phyloP scores from a whole-genome alignment of 2,329 filamentous ascomycete species.

The Xylaria sp. region DNA sequence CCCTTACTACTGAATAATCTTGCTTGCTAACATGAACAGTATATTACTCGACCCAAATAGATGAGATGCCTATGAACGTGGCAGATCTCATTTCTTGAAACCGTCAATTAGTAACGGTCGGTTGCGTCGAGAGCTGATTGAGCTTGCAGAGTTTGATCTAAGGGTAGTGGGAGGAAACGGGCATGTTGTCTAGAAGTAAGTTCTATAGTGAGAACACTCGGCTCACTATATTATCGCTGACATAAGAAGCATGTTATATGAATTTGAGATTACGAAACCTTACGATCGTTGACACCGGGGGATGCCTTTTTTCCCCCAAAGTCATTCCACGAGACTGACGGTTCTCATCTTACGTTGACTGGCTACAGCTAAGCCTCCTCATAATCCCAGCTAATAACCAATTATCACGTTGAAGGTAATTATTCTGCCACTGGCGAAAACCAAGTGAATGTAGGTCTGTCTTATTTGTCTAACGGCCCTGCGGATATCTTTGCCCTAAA shows the following conservation, averaged over 20 bases:
- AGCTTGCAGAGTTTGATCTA: constrained; percentile 7
- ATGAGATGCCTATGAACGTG: constrained; percentile 99
- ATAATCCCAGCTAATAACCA: too few relatives aligned
- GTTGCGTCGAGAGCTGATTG: constrained; percentile 4
- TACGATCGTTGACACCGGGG: constrained; percentile 1
- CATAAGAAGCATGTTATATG: constrained; percentile 24
- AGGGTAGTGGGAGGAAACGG: constrained; percentile 41
- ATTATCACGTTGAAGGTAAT: too few relatives aligned
- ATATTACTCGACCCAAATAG: constrained; percentile 95
- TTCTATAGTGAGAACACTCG: background rate
- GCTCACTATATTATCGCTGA: constrained; percentile 3
- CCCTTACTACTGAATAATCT: background rate
- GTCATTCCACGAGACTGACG: background rate
- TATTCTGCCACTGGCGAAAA: too few relatives aligned
- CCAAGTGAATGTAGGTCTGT: too few relatives aligned
- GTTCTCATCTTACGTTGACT: background rate
- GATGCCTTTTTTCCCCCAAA: background rate
- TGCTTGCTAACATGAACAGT: constrained; percentile 53
- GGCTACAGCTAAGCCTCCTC: too few relatives aligned
- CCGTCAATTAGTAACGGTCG: background rate
- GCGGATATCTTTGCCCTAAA: too few relatives aligned
- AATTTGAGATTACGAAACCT: constrained; percentile 13
- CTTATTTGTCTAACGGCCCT: too few relatives aligned
- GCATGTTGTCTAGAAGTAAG: constrained; percentile 40
- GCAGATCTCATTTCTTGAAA: constrained; percentile 63